Evolutionary conservation across 148 eudicot species (phyloP).

Genomic region (Simmondsia chinensis): DNA sequence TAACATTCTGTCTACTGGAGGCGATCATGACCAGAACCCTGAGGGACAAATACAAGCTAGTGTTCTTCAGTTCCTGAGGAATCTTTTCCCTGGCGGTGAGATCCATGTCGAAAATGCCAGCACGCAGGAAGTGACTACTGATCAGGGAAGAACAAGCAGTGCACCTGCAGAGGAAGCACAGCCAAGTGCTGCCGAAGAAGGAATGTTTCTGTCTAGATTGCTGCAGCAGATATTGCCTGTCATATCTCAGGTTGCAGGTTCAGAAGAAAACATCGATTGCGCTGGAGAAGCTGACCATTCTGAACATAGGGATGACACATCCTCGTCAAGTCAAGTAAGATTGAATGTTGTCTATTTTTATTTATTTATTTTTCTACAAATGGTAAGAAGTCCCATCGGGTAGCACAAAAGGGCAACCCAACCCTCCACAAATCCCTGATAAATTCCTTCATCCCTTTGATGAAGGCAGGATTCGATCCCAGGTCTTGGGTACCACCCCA

Average conservation of each 20-base stretch:
- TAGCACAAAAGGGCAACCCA: no score
- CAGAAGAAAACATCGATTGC: slow-evolving; percentile 5
- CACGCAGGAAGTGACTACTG: slow-evolving; percentile 10
- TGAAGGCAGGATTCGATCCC: no score
- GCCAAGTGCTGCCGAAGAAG: slow-evolving; percentile 22
- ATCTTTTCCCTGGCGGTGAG: slow-evolving; percentile 35
- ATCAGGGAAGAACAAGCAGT: slow-evolving; percentile 20
- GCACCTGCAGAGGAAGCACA: slow-evolving; percentile 16
- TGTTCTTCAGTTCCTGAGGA: slow-evolving; percentile 24
- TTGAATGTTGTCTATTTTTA: background rate
- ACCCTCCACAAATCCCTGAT: no score
- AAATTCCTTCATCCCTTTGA: no score
- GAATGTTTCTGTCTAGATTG: slow-evolving; percentile 29
- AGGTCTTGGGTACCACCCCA: background rate
- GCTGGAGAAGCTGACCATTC: slow-evolving; percentile 12
- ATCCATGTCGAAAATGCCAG: slow-evolving; percentile 26
- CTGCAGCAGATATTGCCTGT: slow-evolving; percentile 35
- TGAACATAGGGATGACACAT: slow-evolving; percentile 7
- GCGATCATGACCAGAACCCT: slow-evolving; percentile 15
- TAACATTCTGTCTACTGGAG: slow-evolving; percentile 22
- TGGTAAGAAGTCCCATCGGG: background rate
- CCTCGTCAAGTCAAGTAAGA: slow-evolving; percentile 26
- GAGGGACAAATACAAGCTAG: slow-evolving; percentile 20
- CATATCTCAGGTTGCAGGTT: slow-evolving; percentile 12
- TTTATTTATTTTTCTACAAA: background rate